phyloP scores from a whole-genome alignment of 2,329 filamentous ascomycete species.

The Pseudogymnoascus sp. region DNA sequence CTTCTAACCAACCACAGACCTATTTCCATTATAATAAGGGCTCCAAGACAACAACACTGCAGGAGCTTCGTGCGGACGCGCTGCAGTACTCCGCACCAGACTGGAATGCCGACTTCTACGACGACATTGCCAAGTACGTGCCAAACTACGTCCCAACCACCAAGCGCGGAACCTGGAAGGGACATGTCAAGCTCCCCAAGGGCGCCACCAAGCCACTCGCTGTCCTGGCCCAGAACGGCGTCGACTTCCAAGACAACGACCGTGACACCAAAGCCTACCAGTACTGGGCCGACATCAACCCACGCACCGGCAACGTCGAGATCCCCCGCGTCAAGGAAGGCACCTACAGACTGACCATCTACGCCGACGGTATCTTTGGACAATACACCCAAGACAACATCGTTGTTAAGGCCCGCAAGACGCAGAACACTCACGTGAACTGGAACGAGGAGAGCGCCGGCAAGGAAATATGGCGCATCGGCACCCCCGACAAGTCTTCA shows the following conservation, averaged over 20 bases:
- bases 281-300: conserved; percentile 50
- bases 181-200: conserved; percentile 42
- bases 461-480: conserved; percentile 53
- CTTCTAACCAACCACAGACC: conserved; percentile 27
- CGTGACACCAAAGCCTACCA: conserved; percentile 47
- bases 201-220: conserved; percentile 45
- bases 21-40: conserved; percentile 57
- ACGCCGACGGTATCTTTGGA: conserved; percentile 54
- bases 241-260: conserved; percentile 52
- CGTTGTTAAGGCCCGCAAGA: conserved; percentile 32
- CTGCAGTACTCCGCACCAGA: conserved; percentile 39
- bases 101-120: conserved; percentile 55
- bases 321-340: conserved; percentile 49
- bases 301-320: conserved; percentile 35
- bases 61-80: conserved; percentile 46
- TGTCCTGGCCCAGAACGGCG: conserved; percentile 42
- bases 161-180: conserved; percentile 42
- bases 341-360: conserved; percentile 54
- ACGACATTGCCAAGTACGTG: conserved; percentile 50
- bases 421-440: conserved; percentile 31
- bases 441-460: conserved; percentile 50
- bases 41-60: conserved; percentile 35
- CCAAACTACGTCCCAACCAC: conserved; percentile 49
- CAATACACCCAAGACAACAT: conserved; percentile 47
- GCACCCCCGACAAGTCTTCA: conserved; percentile 51